Conservation (phyloP, 495 filamentous ascomycete species). For the Venustampulla echinocandica region DNA sequence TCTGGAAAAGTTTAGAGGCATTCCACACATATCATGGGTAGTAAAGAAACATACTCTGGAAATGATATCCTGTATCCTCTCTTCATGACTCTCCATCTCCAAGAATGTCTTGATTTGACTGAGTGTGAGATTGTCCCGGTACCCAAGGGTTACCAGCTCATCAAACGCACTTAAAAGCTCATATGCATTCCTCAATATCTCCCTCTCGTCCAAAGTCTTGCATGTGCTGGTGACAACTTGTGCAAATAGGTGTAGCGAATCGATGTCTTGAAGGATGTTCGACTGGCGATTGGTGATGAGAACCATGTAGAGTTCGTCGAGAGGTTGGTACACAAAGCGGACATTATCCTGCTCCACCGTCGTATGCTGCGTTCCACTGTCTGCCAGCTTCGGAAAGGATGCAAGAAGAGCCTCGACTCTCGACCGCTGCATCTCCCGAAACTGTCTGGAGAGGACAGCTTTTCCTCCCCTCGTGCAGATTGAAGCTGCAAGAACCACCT, state of each 20-base stretch:
- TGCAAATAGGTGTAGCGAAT: conserved; percentile 92
- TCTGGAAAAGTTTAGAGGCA: conserved; percentile 41
- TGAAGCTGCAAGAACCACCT: conserved; percentile 97
- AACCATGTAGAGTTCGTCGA: conserved; percentile 98
- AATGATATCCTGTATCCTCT: conserved; percentile 96
- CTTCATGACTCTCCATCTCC: conserved; percentile 98
- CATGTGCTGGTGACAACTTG: conserved; percentile 95
- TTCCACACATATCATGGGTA: conserved; percentile 17
- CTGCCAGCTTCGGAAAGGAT: conserved; percentile 92
- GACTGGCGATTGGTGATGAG: conserved; percentile 98
- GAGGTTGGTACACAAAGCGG: conserved; percentile 96
- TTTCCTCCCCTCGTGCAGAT: conserved; percentile 98
- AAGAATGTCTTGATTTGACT: conserved; percentile 97
- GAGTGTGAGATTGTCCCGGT: conserved; percentile 89
- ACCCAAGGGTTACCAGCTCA: conserved; percentile 88
- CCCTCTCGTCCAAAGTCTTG: conserved; percentile 89
- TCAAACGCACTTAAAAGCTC: conserved; percentile 94
- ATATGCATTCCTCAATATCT: conserved; percentile 89
- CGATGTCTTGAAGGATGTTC: conserved; percentile 98
- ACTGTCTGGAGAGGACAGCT: conserved; percentile 91
- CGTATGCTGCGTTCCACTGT: conserved; percentile 90
- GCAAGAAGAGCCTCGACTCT: conserved; percentile 93
- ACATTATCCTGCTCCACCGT: conserved; percentile 99
- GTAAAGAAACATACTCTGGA: conserved; percentile 55
- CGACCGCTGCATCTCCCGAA: conserved; percentile 90